Evolutionary conservation across 225 moss, liverwort and hornwort genomes (phyloP).

Genomic region (Physcomitrium patens): DNA sequence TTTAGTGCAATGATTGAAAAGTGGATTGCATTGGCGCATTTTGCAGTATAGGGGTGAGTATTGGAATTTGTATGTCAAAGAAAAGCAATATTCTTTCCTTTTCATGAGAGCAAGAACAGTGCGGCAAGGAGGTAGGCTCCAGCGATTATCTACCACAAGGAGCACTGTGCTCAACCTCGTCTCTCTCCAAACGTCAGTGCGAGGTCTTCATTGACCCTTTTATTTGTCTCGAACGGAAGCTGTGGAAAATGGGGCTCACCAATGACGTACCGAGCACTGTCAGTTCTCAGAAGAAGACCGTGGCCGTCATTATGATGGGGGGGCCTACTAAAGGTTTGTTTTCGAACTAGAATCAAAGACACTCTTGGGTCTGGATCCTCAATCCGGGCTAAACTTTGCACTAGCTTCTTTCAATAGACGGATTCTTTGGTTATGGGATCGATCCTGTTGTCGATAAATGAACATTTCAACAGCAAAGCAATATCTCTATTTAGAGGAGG

Average conservation of each 20-base stretch:
- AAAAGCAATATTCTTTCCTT: background rate
- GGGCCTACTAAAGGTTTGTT: constrained; percentile 93
- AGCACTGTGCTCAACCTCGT: background rate
- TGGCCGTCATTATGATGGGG: constrained; percentile 96
- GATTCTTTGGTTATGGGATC: background rate
- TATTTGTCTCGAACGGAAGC: constrained; percentile 18
- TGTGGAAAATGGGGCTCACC: constrained; percentile 37
- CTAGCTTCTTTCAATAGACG: background rate
- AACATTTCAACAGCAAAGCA: background rate
- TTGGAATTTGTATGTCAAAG: background rate
- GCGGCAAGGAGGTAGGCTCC: constrained; percentile 14
- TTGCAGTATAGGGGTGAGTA: constrained; percentile 11
- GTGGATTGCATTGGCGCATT: constrained; percentile 10
- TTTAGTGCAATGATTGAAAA: background rate
- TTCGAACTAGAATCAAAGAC: background rate
- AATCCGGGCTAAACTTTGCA: constrained; percentile 3
- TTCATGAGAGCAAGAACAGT: background rate
- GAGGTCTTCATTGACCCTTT: constrained; percentile 15
- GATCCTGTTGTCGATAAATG: constrained; percentile 3
- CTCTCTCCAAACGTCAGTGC: constrained; percentile 7
- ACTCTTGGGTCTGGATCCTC: constrained; percentile 26
- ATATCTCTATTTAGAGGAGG: constrained; percentile 18
- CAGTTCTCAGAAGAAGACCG: constrained; percentile 59
- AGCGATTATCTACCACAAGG: background rate
- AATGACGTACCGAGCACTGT: constrained; percentile 27